Evolutionary conservation across 2,329 filamentous ascomycete species (phyloP), one percentile per base, ranked within the genome.

Genomic region (Colletotrichum abscissum): DNA sequence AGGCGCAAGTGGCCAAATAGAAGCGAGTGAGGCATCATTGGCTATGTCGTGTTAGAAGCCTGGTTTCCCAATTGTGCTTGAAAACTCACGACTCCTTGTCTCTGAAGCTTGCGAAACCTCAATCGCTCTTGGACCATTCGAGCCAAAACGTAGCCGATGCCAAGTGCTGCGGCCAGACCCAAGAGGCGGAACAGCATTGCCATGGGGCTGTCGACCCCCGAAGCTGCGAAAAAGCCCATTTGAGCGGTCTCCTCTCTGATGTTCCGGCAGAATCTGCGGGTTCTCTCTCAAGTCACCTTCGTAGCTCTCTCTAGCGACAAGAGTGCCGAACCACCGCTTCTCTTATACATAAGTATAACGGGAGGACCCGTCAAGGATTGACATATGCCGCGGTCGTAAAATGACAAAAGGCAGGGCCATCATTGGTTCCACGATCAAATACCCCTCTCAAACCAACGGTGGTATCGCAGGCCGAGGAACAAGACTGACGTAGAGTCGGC

Each of bases 11-110:
- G 73, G 2, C 73, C 73, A 9, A 74, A 28, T 0, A 74, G 56
- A 3, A 74, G 60, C 1, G 73, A 74, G 22, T 74, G 22, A 6
- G 69, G 73, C 65, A 73, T 73, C 46, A 74, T 63, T 12, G 73
- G 73, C 73, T 74, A 30, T 1, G 14, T 1, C 4, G 11, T 3
- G 16, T 71, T 8, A 71, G 68, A 12, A n/a, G 8, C n/a, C 14
- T 2, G 5, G 14, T 2, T 22, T 7, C 2, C 14, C 3, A 3
- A 1, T 1, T 4, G 9, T 8, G 38, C 4, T 54, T 22, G 9
- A 16, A 58, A 1, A 67, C 67, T 67, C 24, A 74, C 72, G 11
- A 73, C 24, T 22, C 62, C 67, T 11, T 67, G 46, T 12, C 11
- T 57, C 19, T 22, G 65, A 63, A 67, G 35, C 38, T 28, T 66